Evolutionary conservation across 2,329 filamentous ascomycete species (phyloP).

Genomic region (Teratosphaeria nubilosa): DNA sequence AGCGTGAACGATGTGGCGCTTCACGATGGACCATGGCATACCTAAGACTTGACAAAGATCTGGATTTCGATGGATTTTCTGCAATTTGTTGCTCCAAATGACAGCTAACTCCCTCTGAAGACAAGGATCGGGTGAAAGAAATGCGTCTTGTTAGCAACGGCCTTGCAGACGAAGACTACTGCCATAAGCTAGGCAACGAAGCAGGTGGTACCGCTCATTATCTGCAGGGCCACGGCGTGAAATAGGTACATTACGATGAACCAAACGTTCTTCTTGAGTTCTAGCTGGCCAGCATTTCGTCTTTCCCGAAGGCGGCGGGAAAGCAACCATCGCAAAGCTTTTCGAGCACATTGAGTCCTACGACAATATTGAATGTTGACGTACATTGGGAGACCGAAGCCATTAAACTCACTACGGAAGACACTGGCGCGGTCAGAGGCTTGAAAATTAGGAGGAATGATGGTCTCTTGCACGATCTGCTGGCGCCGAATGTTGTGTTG

Average conservation of each 20-base stretch:
- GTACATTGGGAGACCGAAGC: slow-evolving; percentile 32
- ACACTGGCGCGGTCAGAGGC: slow-evolving; percentile 27
- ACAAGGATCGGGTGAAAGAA: slow-evolving; percentile 27
- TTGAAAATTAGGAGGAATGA: slow-evolving; percentile 31
- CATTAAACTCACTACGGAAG: slow-evolving; percentile 25
- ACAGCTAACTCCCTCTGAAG: slow-evolving; percentile 6
- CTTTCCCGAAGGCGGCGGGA: slow-evolving; percentile 31
- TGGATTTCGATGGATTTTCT: slow-evolving; percentile 18
- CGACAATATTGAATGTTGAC: slow-evolving; percentile 25
- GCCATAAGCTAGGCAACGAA: slow-evolving; percentile 29
- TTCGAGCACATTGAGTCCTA: slow-evolving; percentile 28
- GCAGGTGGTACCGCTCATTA: slow-evolving; percentile 29
- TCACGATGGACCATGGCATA: slow-evolving; percentile 27
- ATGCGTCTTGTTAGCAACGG: slow-evolving; percentile 29
- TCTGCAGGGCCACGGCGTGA: slow-evolving; percentile 28
- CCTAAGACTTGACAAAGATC: slow-evolving; percentile 29
- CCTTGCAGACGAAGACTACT: slow-evolving; percentile 31
- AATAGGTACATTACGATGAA: slow-evolving; percentile 30
- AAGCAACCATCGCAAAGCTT: slow-evolving; percentile 29
- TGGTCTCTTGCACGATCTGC: slow-evolving; percentile 26
- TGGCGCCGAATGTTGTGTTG: slow-evolving; percentile 28
- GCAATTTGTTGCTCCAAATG: not conserved
- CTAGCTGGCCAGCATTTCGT: slow-evolving; percentile 32
- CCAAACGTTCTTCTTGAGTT: slow-evolving; percentile 33
- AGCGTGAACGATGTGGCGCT: slow-evolving; percentile 32